Evolutionary conservation across 805 yeast genomes (phyloP), one percentile per base, ranked within the genome.

Genomic region (Alloascoidea africana): DNA sequence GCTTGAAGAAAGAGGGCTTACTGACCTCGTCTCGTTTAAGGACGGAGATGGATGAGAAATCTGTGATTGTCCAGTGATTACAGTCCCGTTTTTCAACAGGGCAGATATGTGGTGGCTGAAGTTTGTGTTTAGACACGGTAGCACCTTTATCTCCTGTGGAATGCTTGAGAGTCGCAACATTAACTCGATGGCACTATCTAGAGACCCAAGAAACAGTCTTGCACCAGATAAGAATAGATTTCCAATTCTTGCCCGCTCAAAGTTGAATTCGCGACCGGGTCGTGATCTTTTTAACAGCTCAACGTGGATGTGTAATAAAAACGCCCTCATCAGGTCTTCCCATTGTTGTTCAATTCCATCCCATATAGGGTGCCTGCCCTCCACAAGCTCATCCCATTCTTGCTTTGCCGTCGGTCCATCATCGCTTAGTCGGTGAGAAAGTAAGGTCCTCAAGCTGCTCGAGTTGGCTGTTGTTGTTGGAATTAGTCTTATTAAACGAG

Each of bases 21-120:
- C 30, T 23, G 30, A n/a, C 8, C 30, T 8, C 8, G 30, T 23
- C n/a, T 23, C 30, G n/a, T 23, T 23, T 8, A 23, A 8, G 8
- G 8, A 8, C n/a, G 13, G 13, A 23, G 13, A 8, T 1, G 97
- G 97, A 56, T 87, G 97, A 1, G 95, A 84, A 6, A 87, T 87
- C 51, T 86, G 94, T 2, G 89, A 78, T 54, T 87, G 97, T 8
- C 97, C 97, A 0, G 87, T 79, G 27, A 87, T 76, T 2, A 79
- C 62, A 3, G 68, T 62, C 2, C 93, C 94, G 54, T 83, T 70
- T 23, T 60, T 59, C 34, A 87, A 60, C 18, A 68, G 46, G 0
- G 95, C 96, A 36, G 89, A 76, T 17, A 87, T 85, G 49, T 86
- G 94, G 45, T 84, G 83, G 13, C 87, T 75, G 58, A 81, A 82